These are phyloP conservation scores for Amanita exitialis DNA, from an alignment of 768 basidiomycete genomes.

Conservation along the genomic window DNA sequence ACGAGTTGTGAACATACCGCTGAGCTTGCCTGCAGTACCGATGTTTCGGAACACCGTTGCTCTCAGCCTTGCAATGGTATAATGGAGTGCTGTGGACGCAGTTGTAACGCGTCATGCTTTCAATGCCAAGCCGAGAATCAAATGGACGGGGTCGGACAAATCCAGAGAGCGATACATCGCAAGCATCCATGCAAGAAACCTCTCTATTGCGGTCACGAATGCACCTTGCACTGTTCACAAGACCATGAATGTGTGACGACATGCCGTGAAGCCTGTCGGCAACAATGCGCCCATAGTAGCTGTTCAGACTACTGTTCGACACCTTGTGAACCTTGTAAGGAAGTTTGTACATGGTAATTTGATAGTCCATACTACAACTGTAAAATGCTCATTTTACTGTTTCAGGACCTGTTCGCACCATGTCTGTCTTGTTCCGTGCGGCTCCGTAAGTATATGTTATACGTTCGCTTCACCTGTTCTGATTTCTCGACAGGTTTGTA, in stretches of 20 bases:
- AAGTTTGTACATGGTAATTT: slow-evolving; percentile 44
- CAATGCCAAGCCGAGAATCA: slow-evolving; percentile 31
- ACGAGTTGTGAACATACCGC: slow-evolving; percentile 45
- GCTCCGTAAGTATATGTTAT: slow-evolving; percentile 40
- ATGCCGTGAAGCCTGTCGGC: slow-evolving; percentile 40
- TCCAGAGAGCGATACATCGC: slow-evolving; percentile 25
- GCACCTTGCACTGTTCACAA: slow-evolving; percentile 36
- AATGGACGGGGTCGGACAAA: slow-evolving; percentile 3
- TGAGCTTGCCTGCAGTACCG: slow-evolving; percentile 33
- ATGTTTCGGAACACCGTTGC: slow-evolving; percentile 32
- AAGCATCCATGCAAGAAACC: slow-evolving; percentile 39
- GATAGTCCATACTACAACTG: neutral
- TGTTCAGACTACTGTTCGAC: slow-evolving; percentile 39
- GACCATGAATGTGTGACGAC: slow-evolving; percentile 36
- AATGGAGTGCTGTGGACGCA: slow-evolving; percentile 44
- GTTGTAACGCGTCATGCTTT: slow-evolving; percentile 38
- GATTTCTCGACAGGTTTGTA: slow-evolving; percentile 38
- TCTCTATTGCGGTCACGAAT: slow-evolving; percentile 49
- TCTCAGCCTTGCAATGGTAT: slow-evolving; percentile 26
- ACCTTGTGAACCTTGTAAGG: slow-evolving; percentile 54
- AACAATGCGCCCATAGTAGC: slow-evolving; percentile 41
- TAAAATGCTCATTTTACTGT: neutral
- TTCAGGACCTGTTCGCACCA: slow-evolving; percentile 45
- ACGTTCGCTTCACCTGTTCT: neutral
- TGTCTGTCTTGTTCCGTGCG: slow-evolving; percentile 52